Evolutionary conservation across 1,284 basidiomycete genomes (phyloP).

Genomic region (Tetrapyrgos nigripes): DNA sequence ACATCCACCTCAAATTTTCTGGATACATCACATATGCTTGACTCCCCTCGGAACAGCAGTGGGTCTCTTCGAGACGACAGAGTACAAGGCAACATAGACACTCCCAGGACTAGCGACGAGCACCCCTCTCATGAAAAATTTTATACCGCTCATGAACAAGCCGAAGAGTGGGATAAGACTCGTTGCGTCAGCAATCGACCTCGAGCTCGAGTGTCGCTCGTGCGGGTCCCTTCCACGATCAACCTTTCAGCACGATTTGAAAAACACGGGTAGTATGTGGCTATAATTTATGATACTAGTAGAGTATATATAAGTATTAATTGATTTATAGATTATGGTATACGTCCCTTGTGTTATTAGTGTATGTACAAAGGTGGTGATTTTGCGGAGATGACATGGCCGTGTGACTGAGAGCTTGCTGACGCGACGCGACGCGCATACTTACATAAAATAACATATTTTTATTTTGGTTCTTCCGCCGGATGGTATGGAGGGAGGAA

Average conservation of each 20-base stretch:
- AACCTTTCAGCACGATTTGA: constrained; percentile 40
- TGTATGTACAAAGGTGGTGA: not conserved
- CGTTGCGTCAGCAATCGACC: constrained; percentile 60
- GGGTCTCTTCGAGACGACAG: constrained; percentile 26
- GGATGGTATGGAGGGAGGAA: not conserved
- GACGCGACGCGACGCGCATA: constrained; percentile 4
- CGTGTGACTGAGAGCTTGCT: not conserved
- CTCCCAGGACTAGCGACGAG: constrained; percentile 28
- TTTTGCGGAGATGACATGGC: not conserved
- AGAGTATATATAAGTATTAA: constrained; percentile 3
- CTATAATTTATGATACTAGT: not conserved
- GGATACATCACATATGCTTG: constrained; percentile 38
- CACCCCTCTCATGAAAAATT: constrained; percentile 50
- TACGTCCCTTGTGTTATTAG: not conserved
- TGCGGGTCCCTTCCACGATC: constrained; percentile 70
- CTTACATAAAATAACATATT: too few relatives aligned
- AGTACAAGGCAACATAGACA: constrained; percentile 4
- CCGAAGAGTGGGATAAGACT: constrained; percentile 87
- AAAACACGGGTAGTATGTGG: constrained; percentile 15
- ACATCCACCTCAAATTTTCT: constrained; percentile 36
- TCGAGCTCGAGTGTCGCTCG: constrained; percentile 77
- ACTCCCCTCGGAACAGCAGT: constrained; percentile 44
- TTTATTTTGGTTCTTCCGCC: not conserved
- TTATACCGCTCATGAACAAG: constrained; percentile 58
- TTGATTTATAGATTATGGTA: constrained; percentile 1